Conservation (phyloP, 208 protist genomes). For the Crithidia fasciculata region DNA sequence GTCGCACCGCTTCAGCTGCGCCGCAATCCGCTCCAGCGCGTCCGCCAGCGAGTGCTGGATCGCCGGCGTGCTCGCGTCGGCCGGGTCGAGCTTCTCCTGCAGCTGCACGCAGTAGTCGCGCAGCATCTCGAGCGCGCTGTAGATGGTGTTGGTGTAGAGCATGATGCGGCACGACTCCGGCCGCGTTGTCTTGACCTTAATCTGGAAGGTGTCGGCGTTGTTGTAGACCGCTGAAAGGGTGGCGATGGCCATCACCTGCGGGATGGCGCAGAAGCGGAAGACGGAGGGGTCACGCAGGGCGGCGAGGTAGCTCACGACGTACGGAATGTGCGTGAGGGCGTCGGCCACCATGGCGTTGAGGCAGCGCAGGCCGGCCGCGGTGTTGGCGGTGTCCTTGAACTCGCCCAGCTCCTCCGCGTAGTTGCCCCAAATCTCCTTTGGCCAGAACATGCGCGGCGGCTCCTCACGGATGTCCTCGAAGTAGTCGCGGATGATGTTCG, state of each 20-base stretch:
- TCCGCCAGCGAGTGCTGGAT: conserved; percentile 34
- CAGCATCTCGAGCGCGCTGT: conserved; percentile 45
- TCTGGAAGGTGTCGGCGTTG: conserved; percentile 92
- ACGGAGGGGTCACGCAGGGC: conserved; percentile 79
- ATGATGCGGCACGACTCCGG: conserved; percentile 71
- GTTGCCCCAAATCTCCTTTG: conserved; percentile 84
- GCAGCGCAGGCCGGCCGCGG: conserved; percentile 74
- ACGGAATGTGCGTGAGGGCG: conserved; percentile 91
- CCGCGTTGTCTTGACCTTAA: conserved; percentile 94
- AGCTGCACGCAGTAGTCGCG: conserved; percentile 47
- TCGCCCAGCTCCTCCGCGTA: conserved; percentile 76
- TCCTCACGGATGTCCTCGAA: conserved; percentile 94
- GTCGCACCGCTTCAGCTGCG: conserved; percentile 29
- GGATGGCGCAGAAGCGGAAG: conserved; percentile 97
- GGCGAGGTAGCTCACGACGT: conserved; percentile 89
- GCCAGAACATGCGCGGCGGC: conserved; percentile 95
- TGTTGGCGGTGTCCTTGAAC: conserved; percentile 61
- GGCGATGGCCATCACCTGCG: conserved; percentile 97
- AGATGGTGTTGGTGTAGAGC: conserved; percentile 47
- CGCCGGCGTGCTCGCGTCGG: conserved; percentile 37
- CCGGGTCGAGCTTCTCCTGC: conserved; percentile 30
- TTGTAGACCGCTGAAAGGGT: conserved; percentile 95
- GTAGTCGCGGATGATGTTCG: conserved; percentile 98
- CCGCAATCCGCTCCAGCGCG: conserved; percentile 33
- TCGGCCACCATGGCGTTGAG: conserved; percentile 95